phyloP scores from a whole-genome alignment of 1,284 basidiomycete species.

The Heterobasidion occidentale region DNA sequence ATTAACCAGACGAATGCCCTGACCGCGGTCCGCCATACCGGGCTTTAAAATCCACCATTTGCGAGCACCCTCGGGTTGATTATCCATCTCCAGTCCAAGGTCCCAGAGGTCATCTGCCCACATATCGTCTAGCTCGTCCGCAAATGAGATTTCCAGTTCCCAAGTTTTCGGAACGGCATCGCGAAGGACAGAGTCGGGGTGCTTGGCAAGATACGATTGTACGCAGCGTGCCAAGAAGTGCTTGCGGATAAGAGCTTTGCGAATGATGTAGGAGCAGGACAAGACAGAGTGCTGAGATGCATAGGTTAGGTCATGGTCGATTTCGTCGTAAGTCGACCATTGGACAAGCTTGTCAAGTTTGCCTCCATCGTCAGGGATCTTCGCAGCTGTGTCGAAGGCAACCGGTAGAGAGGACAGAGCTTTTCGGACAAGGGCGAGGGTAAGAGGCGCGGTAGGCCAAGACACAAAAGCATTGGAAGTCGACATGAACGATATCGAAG shows the following conservation, averaged over 20 bases:
- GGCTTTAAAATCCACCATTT: conserved; percentile 94
- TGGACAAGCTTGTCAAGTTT: conserved; percentile 41
- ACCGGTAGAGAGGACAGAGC: conserved; percentile 41
- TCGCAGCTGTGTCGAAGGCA: conserved; percentile 18
- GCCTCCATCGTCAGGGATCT: conserved; percentile 17
- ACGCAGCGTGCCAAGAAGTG: conserved; percentile 84
- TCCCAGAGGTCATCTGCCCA: conserved; percentile 94
- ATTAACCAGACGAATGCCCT: conserved; percentile 90
- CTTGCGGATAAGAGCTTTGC: conserved; percentile 92
- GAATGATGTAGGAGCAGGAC: conserved; percentile 83
- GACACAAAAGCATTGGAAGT: conserved; percentile 41
- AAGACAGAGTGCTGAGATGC: conserved; percentile 41
- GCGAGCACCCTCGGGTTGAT: conserved; percentile 18
- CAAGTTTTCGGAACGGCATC: conserved; percentile 72
- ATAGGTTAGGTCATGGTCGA: conserved; percentile 70
- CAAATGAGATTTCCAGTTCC: conserved; percentile 85
- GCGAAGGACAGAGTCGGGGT: conserved; percentile 46
- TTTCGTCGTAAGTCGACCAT: conserved; percentile 79
- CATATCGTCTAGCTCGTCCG: conserved; percentile 93
- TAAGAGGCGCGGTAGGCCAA: conserved; percentile 78
- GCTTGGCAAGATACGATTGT: conserved; percentile 69
- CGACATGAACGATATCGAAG: background rate
- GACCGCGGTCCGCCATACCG: conserved; percentile 94
- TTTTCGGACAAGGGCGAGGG: conserved; percentile 56
- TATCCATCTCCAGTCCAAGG: conserved; percentile 56